A percentile compares a stretch with the other conserved stretches of the same genome.
Conservation (phyloP, 495 filamentous ascomycete species). For the Daldinia decipiens region DNA sequence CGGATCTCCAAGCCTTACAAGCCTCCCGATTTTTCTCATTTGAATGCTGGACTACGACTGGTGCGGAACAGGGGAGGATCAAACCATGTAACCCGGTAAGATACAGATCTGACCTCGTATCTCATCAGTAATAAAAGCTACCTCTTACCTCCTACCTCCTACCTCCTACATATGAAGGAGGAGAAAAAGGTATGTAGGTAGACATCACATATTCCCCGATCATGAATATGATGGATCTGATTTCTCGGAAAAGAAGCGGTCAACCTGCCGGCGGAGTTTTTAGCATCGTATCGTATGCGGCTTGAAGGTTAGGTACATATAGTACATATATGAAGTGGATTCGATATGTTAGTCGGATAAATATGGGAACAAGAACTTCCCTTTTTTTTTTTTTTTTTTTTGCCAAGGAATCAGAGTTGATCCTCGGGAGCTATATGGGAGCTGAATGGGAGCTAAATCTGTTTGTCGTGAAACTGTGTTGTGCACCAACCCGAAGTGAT, state of each 20-base stretch:
- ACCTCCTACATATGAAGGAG: too few species aligned
- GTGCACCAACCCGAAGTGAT: neutral
- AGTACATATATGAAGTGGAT: slow-evolving; percentile 19
- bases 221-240: slow-evolving; percentile 3
- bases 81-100: slow-evolving; percentile 29
- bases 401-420: slow-evolving; percentile 8
- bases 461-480: neutral
- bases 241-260: slow-evolving; percentile 34
- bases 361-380: slow-evolving; percentile 8
- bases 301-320: slow-evolving; percentile 13
- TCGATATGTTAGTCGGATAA: slow-evolving; percentile 14
- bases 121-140: slow-evolving; percentile 4
- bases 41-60: slow-evolving; percentile 32
- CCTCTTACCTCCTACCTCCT: too few species aligned
- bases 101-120: slow-evolving; percentile 37
- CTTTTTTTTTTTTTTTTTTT: neutral
- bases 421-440: neutral
- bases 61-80: slow-evolving; percentile 28
- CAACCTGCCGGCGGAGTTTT: slow-evolving; percentile 29
- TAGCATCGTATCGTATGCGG: slow-evolving; percentile 10
- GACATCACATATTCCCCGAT: neutral
- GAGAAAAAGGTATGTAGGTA: neutral
- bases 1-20: slow-evolving; percentile 31
- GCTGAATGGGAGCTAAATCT: slow-evolving; percentile 10
- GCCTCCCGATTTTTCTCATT: slow-evolving; percentile 42